Conservation (phyloP, 1,284 basidiomycete genomes). For the Moesziomyces sp. region DNA sequence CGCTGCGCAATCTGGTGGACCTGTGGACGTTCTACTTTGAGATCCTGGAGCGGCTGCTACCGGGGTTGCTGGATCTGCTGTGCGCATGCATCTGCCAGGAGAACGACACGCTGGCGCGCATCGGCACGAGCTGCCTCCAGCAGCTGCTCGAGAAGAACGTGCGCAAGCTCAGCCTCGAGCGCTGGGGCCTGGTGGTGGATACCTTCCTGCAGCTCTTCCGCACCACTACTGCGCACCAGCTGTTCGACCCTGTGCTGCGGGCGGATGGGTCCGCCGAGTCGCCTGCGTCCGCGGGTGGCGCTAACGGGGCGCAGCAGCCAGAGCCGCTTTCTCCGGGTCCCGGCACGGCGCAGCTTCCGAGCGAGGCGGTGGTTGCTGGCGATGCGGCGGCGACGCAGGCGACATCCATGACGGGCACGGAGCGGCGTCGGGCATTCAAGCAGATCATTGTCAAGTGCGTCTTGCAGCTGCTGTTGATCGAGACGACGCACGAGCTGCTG, state of each 20-base stretch:
- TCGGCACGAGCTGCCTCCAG: conserved; percentile 97
- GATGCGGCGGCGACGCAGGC: conserved; percentile 1
- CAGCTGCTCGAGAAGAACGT: conserved; percentile 95
- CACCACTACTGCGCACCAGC: conserved; percentile 95
- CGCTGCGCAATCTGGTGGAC: conserved; percentile 92
- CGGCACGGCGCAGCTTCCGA: conserved; percentile 1
- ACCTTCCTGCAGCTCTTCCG: conserved; percentile 96
- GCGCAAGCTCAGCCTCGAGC: conserved; percentile 81
- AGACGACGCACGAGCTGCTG: conserved; percentile 94
- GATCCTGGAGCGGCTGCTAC: conserved; percentile 86
- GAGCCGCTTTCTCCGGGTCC: conserved; percentile 55
- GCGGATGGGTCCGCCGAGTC: conserved; percentile 73
- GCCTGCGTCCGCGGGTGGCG: conserved; percentile 4
- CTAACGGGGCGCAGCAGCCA: conserved; percentile 16
- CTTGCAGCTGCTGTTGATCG: conserved; percentile 93
- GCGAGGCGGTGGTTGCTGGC: not conserved
- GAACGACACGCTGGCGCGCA: conserved; percentile 90
- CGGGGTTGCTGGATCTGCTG: conserved; percentile 89
- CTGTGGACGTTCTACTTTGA: conserved; percentile 97
- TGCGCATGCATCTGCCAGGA: conserved; percentile 97
- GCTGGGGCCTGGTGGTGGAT: conserved; percentile 92
- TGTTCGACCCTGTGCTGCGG: conserved; percentile 83
- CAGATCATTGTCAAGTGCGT: conserved; percentile 99
- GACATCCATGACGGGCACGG: conserved; percentile 71
- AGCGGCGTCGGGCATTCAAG: conserved; percentile 91